Percentiles rank a stretch among this genome's conserved stretches.
Evolutionary conservation across 176 grass and related monocot species (phyloP).

Genomic region (Triticum dicoccoides): DNA sequence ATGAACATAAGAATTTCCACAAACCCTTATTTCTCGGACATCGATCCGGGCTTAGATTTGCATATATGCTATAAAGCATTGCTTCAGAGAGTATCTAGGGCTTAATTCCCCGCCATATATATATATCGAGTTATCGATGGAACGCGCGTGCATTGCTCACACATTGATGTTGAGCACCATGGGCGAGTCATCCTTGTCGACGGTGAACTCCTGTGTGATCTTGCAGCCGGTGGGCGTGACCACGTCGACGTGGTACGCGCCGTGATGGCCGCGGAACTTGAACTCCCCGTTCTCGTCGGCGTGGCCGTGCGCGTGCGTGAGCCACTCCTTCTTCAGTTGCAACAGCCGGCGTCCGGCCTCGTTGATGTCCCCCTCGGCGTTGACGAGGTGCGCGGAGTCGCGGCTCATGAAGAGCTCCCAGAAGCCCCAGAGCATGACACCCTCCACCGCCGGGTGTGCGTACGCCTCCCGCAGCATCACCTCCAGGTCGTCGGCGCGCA

Average conservation of each 20-base stretch:
- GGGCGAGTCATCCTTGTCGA: slow-evolving; percentile 64
- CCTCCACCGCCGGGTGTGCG: slow-evolving; percentile 82
- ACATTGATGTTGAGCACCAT: slow-evolving; percentile 57
- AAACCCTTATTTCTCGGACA: not conserved
- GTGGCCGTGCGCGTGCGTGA: slow-evolving; percentile 51
- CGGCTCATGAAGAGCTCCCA: slow-evolving; percentile 91
- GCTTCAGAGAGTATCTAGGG: not conserved
- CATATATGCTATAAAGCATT: not conserved
- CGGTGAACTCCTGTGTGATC: slow-evolving; percentile 58
- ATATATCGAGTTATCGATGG: not conserved
- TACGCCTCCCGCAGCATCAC: slow-evolving; percentile 76
- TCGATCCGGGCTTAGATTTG: not conserved
- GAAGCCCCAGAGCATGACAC: slow-evolving; percentile 90
- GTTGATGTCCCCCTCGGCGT: slow-evolving; percentile 71
- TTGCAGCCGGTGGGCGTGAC: slow-evolving; percentile 36
- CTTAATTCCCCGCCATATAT: not conserved
- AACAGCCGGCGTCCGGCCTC: slow-evolving; percentile 59
- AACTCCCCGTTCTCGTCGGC: slow-evolving; percentile 58
- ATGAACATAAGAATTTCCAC: not conserved
- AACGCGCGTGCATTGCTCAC: not conserved
- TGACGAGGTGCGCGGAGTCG: slow-evolving; percentile 55
- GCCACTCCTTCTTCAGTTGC: slow-evolving; percentile 73
- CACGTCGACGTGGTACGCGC: slow-evolving; percentile 61
- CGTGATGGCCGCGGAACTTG: slow-evolving; percentile 67
- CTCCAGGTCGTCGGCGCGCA: slow-evolving; percentile 91